These are phyloP conservation scores for Xylaria venustula DNA, from an alignment of 495 filamentous ascomycete species.

Conservation along the genomic window DNA sequence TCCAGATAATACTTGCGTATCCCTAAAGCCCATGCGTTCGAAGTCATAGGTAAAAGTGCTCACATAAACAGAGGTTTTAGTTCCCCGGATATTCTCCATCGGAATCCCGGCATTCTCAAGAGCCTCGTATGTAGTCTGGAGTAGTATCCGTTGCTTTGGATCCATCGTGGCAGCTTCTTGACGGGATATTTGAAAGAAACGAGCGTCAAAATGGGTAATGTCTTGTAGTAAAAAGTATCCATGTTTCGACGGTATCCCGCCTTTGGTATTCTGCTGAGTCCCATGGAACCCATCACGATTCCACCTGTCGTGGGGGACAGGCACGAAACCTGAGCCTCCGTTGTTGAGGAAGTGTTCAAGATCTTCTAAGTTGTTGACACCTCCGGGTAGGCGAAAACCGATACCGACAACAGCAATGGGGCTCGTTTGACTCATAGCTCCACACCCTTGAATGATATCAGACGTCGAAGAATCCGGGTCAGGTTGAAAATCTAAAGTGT, in stretches of 20 bases:
- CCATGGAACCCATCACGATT: constrained; percentile 62
- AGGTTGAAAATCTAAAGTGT: not conserved
- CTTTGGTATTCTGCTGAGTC: constrained; percentile 42
- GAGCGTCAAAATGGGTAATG: constrained; percentile 44
- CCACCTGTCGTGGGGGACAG: constrained; percentile 66
- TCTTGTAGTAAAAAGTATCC: constrained; percentile 55
- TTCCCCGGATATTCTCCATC: not conserved
- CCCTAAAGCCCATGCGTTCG: constrained; percentile 3
- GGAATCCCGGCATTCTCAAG: constrained; percentile 10
- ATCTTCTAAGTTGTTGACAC: constrained; percentile 31
- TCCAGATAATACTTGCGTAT: not conserved
- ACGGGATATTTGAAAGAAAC: constrained; percentile 47
- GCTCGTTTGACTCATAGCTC: not conserved
- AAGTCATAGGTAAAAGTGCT: constrained; percentile 2
- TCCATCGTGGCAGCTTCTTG: constrained; percentile 45
- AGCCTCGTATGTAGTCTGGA: constrained; percentile 42
- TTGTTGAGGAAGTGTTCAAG: constrained; percentile 43
- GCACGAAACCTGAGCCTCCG: constrained; percentile 27
- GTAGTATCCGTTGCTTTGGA: constrained; percentile 40
- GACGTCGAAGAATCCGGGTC: too few species aligned
- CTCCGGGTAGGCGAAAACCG: constrained; percentile 45
- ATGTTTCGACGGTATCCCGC: constrained; percentile 34
- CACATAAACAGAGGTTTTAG: not conserved
- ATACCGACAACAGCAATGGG: constrained; percentile 43
- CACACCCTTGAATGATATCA: not conserved